These are phyloP conservation scores for Mycena rebaudengoi DNA, from an alignment of 768 basidiomycete genomes.

Conservation along the genomic window DNA sequence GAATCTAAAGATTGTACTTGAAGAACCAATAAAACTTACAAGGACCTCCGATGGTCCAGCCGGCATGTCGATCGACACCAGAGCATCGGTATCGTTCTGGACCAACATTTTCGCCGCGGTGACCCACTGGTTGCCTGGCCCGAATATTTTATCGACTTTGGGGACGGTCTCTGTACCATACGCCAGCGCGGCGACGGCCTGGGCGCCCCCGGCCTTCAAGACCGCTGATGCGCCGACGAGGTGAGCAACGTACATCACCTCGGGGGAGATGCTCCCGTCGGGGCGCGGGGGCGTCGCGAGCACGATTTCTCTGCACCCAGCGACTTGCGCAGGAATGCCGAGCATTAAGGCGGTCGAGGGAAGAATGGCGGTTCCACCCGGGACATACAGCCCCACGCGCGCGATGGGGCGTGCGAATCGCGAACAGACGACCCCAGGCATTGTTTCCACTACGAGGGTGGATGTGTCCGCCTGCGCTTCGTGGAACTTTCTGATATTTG, in stretches of 20 bases:
- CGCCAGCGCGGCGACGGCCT: conserved; percentile 95
- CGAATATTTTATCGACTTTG: conserved; percentile 99
- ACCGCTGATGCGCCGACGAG: conserved; percentile 91
- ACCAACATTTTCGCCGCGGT: conserved; percentile 99
- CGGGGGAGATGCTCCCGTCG: conserved; percentile 93
- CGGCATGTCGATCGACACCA: conserved; percentile 99
- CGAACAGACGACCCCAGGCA: conserved; percentile 97
- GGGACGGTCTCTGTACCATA: conserved; percentile 96
- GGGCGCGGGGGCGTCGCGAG: conserved; percentile 95
- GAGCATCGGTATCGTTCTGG: conserved; percentile 96
- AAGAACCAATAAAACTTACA: conserved; percentile 57
- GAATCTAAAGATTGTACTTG: neutral
- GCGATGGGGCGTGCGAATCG: conserved; percentile 96
- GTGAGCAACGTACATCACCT: conserved; percentile 96
- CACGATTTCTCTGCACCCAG: conserved; percentile 91
- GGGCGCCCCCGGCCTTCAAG: conserved; percentile 94
- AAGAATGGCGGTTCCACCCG: conserved; percentile 95
- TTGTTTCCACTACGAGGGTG: conserved; percentile 88
- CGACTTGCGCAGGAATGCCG: conserved; percentile 96
- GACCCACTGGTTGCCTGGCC: conserved; percentile 99
- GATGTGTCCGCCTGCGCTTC: conserved; percentile 81
- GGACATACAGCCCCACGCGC: conserved; percentile 95
- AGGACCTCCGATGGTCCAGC: conserved; percentile 98
- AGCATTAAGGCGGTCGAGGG: conserved; percentile 99
- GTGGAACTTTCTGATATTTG: conserved; percentile 93